Evolutionary conservation across 345 rosid genomes (phyloP), one percentile per base, ranked within the genome.

Genomic region (Brassica rapa): DNA sequence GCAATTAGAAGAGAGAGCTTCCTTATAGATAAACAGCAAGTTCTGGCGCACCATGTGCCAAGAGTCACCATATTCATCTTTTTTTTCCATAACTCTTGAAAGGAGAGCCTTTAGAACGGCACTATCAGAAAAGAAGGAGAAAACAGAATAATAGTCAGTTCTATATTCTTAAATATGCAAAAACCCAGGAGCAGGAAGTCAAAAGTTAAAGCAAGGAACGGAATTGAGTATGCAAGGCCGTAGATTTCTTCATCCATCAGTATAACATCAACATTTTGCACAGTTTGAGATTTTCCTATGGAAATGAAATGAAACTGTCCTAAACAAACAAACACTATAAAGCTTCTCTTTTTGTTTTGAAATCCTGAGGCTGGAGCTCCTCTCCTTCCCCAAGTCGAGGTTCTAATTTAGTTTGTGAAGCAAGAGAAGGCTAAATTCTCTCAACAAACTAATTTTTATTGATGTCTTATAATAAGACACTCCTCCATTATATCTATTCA

Each of bases 1-100:
- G 73, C 92, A 85, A 82, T 81, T 87, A 49, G 96, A 86, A 72
- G 97, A 85, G 67, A 94, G 89, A 56, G 98, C 90, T 85, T 87
- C 93, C 62, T 68, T 83, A 80, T 92, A 92, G 71, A 94, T 77
- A 77, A 23, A 55, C 3, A 92, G 83, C 87, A 94, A 74, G 61
- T 88, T 87, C 79, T 86, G 86, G 83, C 87, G 86, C 82, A 84
- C 46, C 66, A 81, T 79, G 85, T 63, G 68, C 93, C 98, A 84
- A 15, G 87, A 73, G 80, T 78, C 90, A 59, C 89, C 89, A 79
- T 82, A 86, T 30, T 82, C 86, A 74, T 82, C 86, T 77, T 81
- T 89, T 69, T 84, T 82, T 71, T 91, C 89, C 75, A 91, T 83
- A 79, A 91, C 82, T 85, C 82, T 88, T 83, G 82, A 77, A 73